A percentile compares a stretch with the other conserved stretches of the same genome.
These are phyloP conservation scores for Kwoniella sp. DNA, from an alignment of 768 basidiomycete genomes.

Conservation along the genomic window DNA sequence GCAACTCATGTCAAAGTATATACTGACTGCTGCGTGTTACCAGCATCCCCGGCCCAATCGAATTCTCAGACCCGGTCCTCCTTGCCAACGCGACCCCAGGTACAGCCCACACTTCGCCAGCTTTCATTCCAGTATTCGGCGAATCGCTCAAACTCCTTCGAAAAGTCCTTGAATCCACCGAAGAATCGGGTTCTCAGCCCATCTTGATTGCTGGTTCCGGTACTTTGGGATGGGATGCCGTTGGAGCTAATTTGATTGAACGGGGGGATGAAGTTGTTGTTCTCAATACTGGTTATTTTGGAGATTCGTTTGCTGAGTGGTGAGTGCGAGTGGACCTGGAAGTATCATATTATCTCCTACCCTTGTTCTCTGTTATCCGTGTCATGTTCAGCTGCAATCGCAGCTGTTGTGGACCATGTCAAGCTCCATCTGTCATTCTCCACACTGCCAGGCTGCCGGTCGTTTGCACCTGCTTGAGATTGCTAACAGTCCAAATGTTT, in stretches of 20 bases:
- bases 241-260: slow-evolving; percentile 83
- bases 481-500: background rate
- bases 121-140: slow-evolving; percentile 84
- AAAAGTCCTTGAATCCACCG: slow-evolving; percentile 73
- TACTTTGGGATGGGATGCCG: slow-evolving; percentile 90
- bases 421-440: too few species aligned
- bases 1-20: background rate
- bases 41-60: slow-evolving; percentile 61
- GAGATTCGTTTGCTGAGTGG: slow-evolving; percentile 87
- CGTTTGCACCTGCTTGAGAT: background rate
- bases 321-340: slow-evolving; percentile 54
- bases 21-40: background rate
- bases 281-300: slow-evolving; percentile 90
- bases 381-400: too few species aligned
- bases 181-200: slow-evolving; percentile 63
- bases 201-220: slow-evolving; percentile 94
- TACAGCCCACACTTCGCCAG: slow-evolving; percentile 77
- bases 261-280: slow-evolving; percentile 60
- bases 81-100: slow-evolving; percentile 73
- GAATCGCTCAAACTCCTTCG: slow-evolving; percentile 85
- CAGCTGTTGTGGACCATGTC: too few species aligned
- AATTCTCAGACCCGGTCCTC: slow-evolving; percentile 74
- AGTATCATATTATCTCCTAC: too few species aligned
- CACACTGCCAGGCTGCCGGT: too few species aligned
- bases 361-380: too few species aligned